phyloP scores from a whole-genome alignment of 305 asterid species.

The Nicotiana rustica region DNA sequence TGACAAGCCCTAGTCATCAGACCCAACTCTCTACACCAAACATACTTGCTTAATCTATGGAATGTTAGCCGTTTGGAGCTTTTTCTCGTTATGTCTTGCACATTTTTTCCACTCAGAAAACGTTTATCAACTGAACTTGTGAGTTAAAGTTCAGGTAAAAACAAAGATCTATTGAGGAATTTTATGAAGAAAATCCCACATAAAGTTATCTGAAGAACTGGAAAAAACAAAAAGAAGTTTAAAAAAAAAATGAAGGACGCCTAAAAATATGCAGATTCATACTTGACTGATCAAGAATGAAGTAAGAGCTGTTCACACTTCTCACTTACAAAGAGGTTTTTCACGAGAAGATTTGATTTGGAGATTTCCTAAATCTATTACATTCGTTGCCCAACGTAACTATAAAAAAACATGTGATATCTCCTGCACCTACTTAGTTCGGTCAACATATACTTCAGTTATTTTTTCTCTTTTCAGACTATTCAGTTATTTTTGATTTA shows the following conservation, averaged over 20 bases:
- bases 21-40: conserved; percentile 17
- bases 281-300: not conserved
- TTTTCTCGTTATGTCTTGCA: conserved; percentile 24
- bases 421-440: not conserved
- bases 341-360: not conserved
- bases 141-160: conserved; percentile 31
- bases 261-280: not conserved
- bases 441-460: not conserved
- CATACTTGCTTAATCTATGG: conserved; percentile 32
- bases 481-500: not conserved
- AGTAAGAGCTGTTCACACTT: conserved; percentile 21
- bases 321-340: not conserved
- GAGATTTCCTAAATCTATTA: not conserved
- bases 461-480: not conserved
- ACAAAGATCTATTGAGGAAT: conserved; percentile 22
- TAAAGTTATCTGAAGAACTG: not conserved
- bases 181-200: conserved; percentile 15
- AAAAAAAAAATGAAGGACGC: not conserved
- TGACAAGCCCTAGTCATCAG: not conserved
- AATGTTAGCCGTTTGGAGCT: conserved; percentile 33
- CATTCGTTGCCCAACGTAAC: not conserved
- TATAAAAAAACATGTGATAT: not conserved
- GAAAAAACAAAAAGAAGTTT: conserved; percentile 25
- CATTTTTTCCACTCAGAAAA: conserved; percentile 1
- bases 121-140: conserved; percentile 22